Evolutionary conservation across 495 filamentous ascomycete species (phyloP), one percentile per base, ranked within the genome.

Genomic region (Elaphomyces granulatus): DNA sequence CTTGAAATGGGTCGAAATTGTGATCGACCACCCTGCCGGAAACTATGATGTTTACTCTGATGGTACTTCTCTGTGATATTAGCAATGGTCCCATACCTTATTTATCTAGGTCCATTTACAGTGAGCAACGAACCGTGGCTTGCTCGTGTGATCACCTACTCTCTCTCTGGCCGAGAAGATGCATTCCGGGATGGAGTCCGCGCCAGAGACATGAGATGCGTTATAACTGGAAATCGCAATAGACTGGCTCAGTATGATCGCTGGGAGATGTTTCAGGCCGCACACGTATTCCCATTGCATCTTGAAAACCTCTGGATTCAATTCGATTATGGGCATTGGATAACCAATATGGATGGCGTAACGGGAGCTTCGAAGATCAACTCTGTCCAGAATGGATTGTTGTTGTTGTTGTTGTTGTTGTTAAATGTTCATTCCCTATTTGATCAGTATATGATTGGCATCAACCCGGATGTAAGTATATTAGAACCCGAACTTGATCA

Each of bases 201-300:
- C 36, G 44, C 23, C 17, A 47, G 52, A 45, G 56, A 62, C 45
- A 30, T 26, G 17, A 37, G 50, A 45, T 62, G 59, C 35, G 47
- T 59, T 42, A 46, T 62, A 43, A 52, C 53, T 14, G 46, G 53
- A 15, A 26, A 44, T 38, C 34, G 41, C 23, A 48, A 43, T 14
- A 8, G 46, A 16, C 12, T 32, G 23, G 47, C 37, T 41, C 16
- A 43, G 20, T 8, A 32, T 36, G 45, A 37, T 37, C 26, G 23
- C 31, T 56, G 45, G 42, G 20, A 7, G 4, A 44, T 44, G 18
- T 64, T 62, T 32, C 43, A 63, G 16, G 53, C 50, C 35, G 53
- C 50, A 18, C 50, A 60, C 40, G 50, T 63, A n/a, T 60, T 63
- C 41, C 60, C 58, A 30, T 47, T 63, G 31, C 51, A 48, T n/a